Base-by-base conservation (phyloP, 2,329 filamentous ascomycete species). In the Pleomassaria siparia region DNA sequence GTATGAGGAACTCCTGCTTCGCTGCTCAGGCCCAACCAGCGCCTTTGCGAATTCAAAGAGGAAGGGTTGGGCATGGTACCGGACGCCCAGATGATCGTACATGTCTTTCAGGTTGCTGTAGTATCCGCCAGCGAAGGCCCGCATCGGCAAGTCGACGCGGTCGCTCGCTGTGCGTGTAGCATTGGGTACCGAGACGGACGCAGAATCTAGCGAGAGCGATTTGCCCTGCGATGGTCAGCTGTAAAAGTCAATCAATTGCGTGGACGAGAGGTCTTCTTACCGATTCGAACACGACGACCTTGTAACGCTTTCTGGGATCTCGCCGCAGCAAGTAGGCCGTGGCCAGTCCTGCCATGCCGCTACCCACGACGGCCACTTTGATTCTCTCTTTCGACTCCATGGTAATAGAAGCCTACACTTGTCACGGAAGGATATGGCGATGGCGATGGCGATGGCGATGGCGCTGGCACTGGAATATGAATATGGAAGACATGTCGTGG, bases 81-180 rank as follows among this genome's bases (percentile, higher is more conserved):
- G 65, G 11, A 85, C 70, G 2, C 70, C 74, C 3, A 85, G 65
- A 53, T 81, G 71, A 21, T 78, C 70, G 61, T 84, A 84, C 76
- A 85, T 79, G 21, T 72, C 70, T 51, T 73, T 75, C 40, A 85
- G 65, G 50, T 83, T 80, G 39, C 66, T 60, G 57, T 85, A 84
- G 62, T 80, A 85, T 16, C 76, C 75, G 9, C 69, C 74, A 12
- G 74, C 74, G 51, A 80, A 78, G 6, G 73, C 74, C 43, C 77
- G 75, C 77, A 80, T 80, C 26, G 77, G 77, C 32, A 80, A 59
- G 61, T 80, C 76, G 30, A 77, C 64, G 50, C 74, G 72, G 42
- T 66, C 60, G 25, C 56, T 49, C 4, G 56, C 50, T 50, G 54
- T 48, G 49, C 43, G 35, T 39, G 58, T 49, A 53, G 53, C 28